Evolutionary conservation across 2,329 filamentous ascomycete genomes (phyloP), one percentile per base, ranked within the genome.

Genomic region (Raffaelea ambrosiae): DNA sequence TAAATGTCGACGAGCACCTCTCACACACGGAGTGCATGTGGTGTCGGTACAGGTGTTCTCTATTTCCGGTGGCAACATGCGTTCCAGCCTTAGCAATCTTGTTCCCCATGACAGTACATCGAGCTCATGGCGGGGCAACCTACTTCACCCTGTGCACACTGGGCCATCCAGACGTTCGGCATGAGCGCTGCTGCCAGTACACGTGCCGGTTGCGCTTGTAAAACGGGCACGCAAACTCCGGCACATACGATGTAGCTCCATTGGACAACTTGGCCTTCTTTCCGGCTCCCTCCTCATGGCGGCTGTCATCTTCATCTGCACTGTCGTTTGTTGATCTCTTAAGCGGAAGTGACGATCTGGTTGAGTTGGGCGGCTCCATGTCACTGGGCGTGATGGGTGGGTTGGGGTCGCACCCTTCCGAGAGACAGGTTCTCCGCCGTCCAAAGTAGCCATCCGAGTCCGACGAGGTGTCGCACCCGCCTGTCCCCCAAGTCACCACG

Each of bases 91-190:
- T 29, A 29, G 26, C 26, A 29, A 29, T 29, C 26, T 29, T 29
- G 26, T 7, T 29, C 13, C 26, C 26, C 26, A 29, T 29, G 26
- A 29, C 26, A 29, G 13, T 29, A 29, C n/a, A n/a, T n/a, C n/a
- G n/a, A 29, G 7, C 26, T 29, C 26, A 29, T 29, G 13, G 13
- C 26, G 7, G 26, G 13, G 26, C 7, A 1, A 51, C 58, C 33
- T 49, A 64, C 57, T 70, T 69, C 55, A 69, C 62, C 0, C 66
- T 59, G 45, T 67, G 65, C 0, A 67, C 63, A 7, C 59, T 64
- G 1, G 60, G 62, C 60, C 65, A 68, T 1, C 64, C 63, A 1
- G 62, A 64, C 0, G 63, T 61, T 14, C 63, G 61, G 51, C 66
- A 69, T 0, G 61, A 60, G 2, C 62, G 57, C n/a, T 59, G 55